Conservation (phyloP, 1,284 basidiomycete genomes). For the Ceratorhiza oryzae-sativae region DNA sequence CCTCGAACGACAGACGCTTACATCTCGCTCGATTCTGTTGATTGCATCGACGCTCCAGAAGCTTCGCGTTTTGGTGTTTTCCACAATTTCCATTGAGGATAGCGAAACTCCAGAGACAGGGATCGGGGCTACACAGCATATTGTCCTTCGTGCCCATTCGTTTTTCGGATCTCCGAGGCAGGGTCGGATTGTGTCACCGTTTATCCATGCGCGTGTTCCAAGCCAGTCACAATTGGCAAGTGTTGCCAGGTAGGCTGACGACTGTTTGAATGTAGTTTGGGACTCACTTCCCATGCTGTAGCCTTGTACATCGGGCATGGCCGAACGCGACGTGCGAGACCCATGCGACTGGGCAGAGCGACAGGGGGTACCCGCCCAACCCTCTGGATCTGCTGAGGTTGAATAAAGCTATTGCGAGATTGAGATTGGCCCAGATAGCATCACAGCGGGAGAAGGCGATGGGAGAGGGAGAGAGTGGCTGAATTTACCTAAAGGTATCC, state of each 20-base stretch:
- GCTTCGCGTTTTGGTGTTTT: neutral
- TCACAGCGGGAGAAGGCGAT: neutral
- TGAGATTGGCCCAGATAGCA: neutral
- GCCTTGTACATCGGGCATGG: neutral
- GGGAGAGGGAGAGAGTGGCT: no score
- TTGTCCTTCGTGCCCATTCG: neutral
- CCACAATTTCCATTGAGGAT: neutral
- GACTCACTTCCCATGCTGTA: neutral
- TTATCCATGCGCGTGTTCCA: no score
- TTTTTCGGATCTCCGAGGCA: neutral
- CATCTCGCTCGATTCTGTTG: neutral
- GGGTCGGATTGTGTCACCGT: no score
- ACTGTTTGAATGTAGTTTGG: no score
- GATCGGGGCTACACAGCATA: neutral
- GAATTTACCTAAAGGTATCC: no score
- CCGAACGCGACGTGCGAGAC: neutral
- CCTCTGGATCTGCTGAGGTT: neutral
- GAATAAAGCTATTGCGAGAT: neutral
- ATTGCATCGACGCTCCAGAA: neutral
- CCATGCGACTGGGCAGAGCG: neutral
- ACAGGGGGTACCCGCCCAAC: neutral
- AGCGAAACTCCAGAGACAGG: neutral
- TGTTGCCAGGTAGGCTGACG: neutral
- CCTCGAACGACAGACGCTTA: neutral
- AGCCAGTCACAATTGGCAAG: neutral